Conservation (phyloP, 2,329 filamentous ascomycete genomes). For the Sporothrix globosa region DNA sequence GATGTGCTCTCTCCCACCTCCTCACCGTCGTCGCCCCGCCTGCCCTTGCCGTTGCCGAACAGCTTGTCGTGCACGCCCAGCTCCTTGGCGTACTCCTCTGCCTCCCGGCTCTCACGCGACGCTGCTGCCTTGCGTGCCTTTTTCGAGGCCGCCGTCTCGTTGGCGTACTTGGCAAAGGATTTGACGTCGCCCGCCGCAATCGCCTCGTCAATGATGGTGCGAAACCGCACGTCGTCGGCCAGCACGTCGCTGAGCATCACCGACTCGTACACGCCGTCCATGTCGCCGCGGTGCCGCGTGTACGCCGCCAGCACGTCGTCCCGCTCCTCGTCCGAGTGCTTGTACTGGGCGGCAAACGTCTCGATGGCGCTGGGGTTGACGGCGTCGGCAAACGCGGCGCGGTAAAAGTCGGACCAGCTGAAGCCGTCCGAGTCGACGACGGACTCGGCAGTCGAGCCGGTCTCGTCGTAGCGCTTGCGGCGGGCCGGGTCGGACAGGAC, state of each 20-base stretch:
- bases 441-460: constrained; percentile 84
- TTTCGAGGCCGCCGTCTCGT: constrained; percentile 70
- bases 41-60: constrained; percentile 49
- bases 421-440: constrained; percentile 79
- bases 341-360: constrained; percentile 76
- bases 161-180: constrained; percentile 68
- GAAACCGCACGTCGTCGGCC: constrained; percentile 84
- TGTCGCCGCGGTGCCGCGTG: constrained; percentile 69
- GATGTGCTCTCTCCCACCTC: background rate
- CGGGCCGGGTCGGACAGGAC: constrained; percentile 82
- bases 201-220: constrained; percentile 76
- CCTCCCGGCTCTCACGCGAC: constrained; percentile 69
- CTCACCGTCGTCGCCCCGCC: background rate
- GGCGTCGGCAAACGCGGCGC: constrained; percentile 76
- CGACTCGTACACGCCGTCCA: constrained; percentile 75
- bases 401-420: constrained; percentile 89
- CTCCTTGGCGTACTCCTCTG: constrained; percentile 74
- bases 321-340: constrained; percentile 82
- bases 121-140: constrained; percentile 63
- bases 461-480: constrained; percentile 84
- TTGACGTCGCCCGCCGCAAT: constrained; percentile 71
- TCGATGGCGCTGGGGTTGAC: constrained; percentile 75
- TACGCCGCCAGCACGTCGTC: constrained; percentile 78
- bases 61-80: constrained; percentile 73
- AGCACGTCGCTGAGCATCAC: constrained; percentile 87